Base-by-base conservation (phyloP, 2,329 filamentous ascomycete genomes). In the Hymenoscyphus scutula region DNA sequence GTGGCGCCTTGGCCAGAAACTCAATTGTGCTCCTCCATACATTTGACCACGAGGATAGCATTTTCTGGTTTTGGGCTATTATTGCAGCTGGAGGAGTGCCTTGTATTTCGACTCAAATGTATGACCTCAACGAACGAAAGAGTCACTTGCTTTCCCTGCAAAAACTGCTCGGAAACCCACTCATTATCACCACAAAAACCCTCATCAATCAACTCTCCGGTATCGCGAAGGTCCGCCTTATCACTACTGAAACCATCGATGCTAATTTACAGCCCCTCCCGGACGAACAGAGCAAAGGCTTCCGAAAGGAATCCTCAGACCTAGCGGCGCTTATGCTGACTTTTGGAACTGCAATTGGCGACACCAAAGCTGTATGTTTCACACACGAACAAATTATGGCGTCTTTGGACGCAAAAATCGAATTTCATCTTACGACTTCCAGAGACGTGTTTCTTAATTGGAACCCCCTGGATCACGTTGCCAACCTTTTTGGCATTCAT, bases 401-500 rank as follows among this genome's bases (percentile, higher is more conserved):
- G 1, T 74, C 81, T 0, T 62, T 81, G 11, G 10, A 61, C 1
- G 79, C 78, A 23, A 83, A 84, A 67, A 60, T 65, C 3, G 51
- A 62, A 1, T 32, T 60, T 13, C 72, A 74, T 58, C 65, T 73
- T 6, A 72, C 73, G 1, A 70, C 70, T 0, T 56, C 65, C 3
- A 74, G 76, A 3, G 66, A 68, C 70, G 27, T 69, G 53, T 69
- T 74, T 34, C 58, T 78, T 19, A 77, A 75, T 54, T 78, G 76
- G 76, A 75, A 77, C 29, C 76, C 76, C 0, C 71, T 85, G 6
- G 82, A 86, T 64, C 83, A 86, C 62, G 81, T 84, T 11, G 83
- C 79, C 0, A 78, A 73, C 62, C 71, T 87, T 3, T 73, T 76
- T 1, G 80, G 86, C 58, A 78, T 81, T 19, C 83, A 86, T 65